Evolutionary conservation across 78 protist species (phyloP).

Genomic region (Protostelium mycophagum): DNA sequence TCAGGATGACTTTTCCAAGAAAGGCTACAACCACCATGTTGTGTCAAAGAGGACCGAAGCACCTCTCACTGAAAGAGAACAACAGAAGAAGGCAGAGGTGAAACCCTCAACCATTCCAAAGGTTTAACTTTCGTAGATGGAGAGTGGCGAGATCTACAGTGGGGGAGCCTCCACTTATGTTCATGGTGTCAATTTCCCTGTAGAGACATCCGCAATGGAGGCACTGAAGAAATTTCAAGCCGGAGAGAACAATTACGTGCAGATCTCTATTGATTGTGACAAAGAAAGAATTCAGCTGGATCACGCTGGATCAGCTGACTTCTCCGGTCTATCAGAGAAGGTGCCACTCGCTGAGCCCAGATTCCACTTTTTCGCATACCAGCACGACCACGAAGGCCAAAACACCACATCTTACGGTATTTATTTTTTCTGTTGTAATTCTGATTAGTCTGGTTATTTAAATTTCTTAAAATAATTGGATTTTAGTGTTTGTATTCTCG

Average conservation of each 20-base stretch:
- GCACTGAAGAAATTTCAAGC: conserved; percentile 27
- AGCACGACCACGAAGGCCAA: conserved; percentile 51
- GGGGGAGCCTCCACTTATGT: conserved; percentile 50
- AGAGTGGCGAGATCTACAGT: conserved; percentile 44
- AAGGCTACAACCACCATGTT: conserved; percentile 35
- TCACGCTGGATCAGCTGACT: background rate
- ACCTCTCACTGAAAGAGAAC: conserved; percentile 57
- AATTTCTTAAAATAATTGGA: background rate
- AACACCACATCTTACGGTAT: conserved; percentile 7
- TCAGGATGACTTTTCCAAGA: conserved; percentile 34
- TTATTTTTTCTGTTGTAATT: too few species aligned
- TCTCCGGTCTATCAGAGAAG: conserved; percentile 6
- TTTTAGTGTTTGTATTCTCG: conserved; percentile 41
- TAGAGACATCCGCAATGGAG: conserved; percentile 20
- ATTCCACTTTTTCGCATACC: conserved; percentile 64
- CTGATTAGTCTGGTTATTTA: background rate
- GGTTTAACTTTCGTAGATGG: conserved; percentile 9
- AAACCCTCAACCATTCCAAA: background rate
- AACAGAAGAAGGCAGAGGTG: conserved; percentile 37
- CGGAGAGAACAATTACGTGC: conserved; percentile 24
- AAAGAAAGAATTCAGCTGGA: conserved; percentile 28
- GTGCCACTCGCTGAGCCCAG: conserved; percentile 34
- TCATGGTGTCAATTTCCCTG: conserved; percentile 67
- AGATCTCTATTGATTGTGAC: conserved; percentile 29
- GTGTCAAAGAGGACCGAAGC: conserved; percentile 43